phyloP scores from a whole-genome alignment of 2,329 filamentous ascomycete species.

The Cercospora zeae-maydis region DNA sequence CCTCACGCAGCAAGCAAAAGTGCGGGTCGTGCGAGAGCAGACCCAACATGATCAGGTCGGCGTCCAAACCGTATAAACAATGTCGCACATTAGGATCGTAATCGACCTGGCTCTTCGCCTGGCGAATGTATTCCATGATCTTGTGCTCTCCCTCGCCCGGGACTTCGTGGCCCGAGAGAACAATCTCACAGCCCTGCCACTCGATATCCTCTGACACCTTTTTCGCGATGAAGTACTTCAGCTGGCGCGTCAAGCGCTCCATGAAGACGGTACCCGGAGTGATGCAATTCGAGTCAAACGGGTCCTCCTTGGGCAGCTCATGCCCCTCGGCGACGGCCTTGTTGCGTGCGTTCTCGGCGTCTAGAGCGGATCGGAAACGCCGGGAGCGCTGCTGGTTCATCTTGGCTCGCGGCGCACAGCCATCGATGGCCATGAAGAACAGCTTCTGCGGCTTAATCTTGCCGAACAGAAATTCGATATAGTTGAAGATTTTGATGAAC shows the following conservation, averaged over 20 bases:
- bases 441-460: conserved; percentile 98
- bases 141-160: conserved; percentile 98
- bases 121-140: conserved; percentile 99
- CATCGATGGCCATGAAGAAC: conserved; percentile 99
- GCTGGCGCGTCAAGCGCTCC: conserved; percentile 87
- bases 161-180: conserved; percentile 95
- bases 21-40: conserved; percentile 96
- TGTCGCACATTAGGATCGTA: conserved; percentile 94
- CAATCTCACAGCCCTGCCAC: conserved; percentile 95
- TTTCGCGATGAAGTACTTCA: conserved; percentile 98
- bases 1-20: conserved; percentile 93
- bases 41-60: conserved; percentile 97
- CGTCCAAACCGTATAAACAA: conserved; percentile 94
- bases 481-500: conserved; percentile 99
- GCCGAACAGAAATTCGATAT: conserved; percentile 96
- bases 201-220: conserved; percentile 96
- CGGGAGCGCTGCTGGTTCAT: conserved; percentile 99
- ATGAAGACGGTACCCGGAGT: conserved; percentile 97
- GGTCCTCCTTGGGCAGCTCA: conserved; percentile 89
- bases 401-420: conserved; percentile 94
- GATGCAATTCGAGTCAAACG: conserved; percentile 99
- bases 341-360: conserved; percentile 82
- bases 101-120: conserved; percentile 88
- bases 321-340: conserved; percentile 87
- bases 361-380: conserved; percentile 89